Percentiles rank a stretch among this genome's conserved stretches.
Evolutionary conservation across 805 yeast genomes (phyloP).

Genomic region (Clavispora vitiphila): DNA sequence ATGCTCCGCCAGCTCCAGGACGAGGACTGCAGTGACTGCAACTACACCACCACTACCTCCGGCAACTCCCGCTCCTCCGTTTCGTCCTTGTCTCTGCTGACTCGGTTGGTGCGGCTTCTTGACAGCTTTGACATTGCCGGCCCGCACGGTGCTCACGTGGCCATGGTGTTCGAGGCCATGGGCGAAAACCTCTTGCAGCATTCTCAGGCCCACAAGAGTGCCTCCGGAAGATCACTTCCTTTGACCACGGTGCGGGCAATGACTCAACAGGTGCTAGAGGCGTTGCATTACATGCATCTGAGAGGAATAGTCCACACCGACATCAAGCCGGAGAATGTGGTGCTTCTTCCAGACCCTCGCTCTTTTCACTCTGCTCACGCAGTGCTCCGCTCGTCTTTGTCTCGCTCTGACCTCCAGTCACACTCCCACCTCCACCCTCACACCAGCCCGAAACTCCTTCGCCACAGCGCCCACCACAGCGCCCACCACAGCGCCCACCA

Average conservation of each 20-base stretch:
- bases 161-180: slow-evolving; percentile 95
- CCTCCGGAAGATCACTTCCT: no score
- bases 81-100: neutral
- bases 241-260: slow-evolving; percentile 71
- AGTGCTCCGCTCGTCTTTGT: no score
- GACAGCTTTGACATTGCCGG: slow-evolving; percentile 87
- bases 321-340: slow-evolving; percentile 64
- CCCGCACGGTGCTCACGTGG: slow-evolving; percentile 87
- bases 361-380: no score
- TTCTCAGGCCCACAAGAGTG: neutral
- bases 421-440: no score
- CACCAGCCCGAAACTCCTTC: no score
- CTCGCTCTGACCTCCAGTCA: no score
- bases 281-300: slow-evolving; percentile 67
- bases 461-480: no score
- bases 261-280: slow-evolving; percentile 69
- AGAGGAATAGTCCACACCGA: slow-evolving; percentile 76
- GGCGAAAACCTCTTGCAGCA: slow-evolving; percentile 85
- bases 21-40: slow-evolving; percentile 4
- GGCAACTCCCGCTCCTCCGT: neutral
- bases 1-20: slow-evolving; percentile 73
- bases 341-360: slow-evolving; percentile 6
- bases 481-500: no score
- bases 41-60: neutral
- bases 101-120: slow-evolving; percentile 63